Conservation (phyloP, 768 basidiomycete species). For the Lentinus brumalis region DNA sequence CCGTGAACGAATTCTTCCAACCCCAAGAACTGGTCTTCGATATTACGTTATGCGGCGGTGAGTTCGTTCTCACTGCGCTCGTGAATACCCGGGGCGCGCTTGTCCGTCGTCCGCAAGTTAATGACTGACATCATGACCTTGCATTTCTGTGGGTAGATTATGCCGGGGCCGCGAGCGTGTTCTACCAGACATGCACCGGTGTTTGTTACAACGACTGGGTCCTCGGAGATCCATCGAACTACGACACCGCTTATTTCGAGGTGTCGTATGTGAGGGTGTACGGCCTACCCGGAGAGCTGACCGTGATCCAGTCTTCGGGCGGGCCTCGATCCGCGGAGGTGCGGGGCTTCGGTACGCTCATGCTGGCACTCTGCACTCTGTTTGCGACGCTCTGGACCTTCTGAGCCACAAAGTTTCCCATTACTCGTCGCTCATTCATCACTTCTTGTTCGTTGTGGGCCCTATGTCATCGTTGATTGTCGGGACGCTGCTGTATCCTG, state of each 20-base stretch:
- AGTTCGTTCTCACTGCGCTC: conserved; percentile 28
- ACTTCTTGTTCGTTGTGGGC: neutral
- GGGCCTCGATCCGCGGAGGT: conserved; percentile 19
- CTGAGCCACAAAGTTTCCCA: neutral
- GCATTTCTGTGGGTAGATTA: conserved; percentile 22
- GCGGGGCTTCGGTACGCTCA: conserved; percentile 1
- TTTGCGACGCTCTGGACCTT: conserved; percentile 3
- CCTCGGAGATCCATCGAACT: conserved; percentile 59
- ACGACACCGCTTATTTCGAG: conserved; percentile 73
- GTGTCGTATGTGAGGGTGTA: conserved; percentile 41
- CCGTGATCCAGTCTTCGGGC: conserved; percentile 24
- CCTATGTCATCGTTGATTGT: conserved; percentile 2
- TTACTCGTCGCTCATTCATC: neutral
- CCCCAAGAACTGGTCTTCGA: conserved; percentile 71
- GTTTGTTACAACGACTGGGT: conserved; percentile 73
- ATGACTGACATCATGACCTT: conserved; percentile 3
- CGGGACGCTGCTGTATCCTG: neutral
- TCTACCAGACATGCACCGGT: conserved; percentile 64
- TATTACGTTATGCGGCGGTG: conserved; percentile 70
- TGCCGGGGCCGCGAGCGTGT: conserved; percentile 54
- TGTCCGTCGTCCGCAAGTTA: neutral
- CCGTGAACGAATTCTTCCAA: conserved; percentile 53
- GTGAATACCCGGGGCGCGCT: conserved; percentile 13
- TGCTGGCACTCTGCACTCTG: conserved; percentile 5
- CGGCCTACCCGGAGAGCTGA: conserved; percentile 30